A percentile compares a stretch with the other conserved stretches of the same genome.
Conservation (phyloP, 2,329 filamentous ascomycete species). For the Neoscytalidium dimidiatum region DNA sequence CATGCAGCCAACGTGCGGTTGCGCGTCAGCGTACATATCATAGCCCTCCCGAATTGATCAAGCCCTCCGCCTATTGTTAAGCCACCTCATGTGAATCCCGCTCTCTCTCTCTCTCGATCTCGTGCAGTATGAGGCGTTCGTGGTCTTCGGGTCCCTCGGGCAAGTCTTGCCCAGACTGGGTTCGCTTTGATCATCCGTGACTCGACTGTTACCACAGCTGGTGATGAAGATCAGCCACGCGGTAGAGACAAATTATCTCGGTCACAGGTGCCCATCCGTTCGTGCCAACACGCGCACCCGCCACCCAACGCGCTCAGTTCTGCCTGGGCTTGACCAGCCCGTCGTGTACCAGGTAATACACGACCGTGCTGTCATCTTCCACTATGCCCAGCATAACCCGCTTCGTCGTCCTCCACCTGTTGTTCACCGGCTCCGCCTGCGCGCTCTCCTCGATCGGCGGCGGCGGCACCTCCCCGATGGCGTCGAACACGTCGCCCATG, state of each 20-base stretch:
- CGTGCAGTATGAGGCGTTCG: background rate
- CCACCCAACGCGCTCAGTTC: constrained; percentile 54
- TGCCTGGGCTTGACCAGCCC: constrained; percentile 85
- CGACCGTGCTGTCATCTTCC: constrained; percentile 78
- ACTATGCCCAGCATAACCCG: constrained; percentile 72
- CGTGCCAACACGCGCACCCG: background rate
- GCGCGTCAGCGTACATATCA: background rate
- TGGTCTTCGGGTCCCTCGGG: too few species aligned
- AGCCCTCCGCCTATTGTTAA: background rate
- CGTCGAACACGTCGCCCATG: constrained; percentile 72
- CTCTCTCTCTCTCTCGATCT: background rate
- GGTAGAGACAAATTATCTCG: background rate
- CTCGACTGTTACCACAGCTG: too few species aligned
- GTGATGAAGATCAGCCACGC: too few species aligned
- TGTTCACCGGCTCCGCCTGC: constrained; percentile 41
- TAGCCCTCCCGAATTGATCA: background rate
- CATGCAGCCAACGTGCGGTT: background rate
- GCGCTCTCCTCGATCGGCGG: constrained; percentile 26
- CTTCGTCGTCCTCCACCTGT: constrained; percentile 58
- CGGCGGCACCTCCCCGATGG: constrained; percentile 45
- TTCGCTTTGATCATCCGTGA: too few species aligned
- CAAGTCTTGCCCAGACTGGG: too few species aligned
- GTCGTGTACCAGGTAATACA: constrained; percentile 83
- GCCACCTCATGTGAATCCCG: background rate
- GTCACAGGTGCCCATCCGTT: background rate